Percentiles rank a stretch among this genome's conserved stretches.
phyloP scores from a whole-genome alignment of 1,284 basidiomycete genomes.

The Ganoderma meredithae region DNA sequence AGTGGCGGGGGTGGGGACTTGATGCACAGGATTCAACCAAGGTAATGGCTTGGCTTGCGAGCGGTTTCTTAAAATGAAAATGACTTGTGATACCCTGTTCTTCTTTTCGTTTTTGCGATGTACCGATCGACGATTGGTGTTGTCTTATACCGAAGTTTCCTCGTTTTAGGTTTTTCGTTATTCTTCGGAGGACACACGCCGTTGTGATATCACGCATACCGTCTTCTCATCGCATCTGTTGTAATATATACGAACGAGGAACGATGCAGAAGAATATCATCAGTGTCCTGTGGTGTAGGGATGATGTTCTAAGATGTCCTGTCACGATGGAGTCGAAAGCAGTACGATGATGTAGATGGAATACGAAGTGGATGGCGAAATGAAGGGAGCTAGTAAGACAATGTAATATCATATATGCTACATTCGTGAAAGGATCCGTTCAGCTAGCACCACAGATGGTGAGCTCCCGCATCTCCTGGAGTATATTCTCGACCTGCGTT shows the following conservation, averaged over 20 bases:
- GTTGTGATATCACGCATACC: background rate
- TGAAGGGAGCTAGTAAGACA: constrained; percentile 1
- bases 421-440: constrained; percentile 12
- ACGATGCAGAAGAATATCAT: background rate
- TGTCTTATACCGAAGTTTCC: background rate
- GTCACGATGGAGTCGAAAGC: background rate
- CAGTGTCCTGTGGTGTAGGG: background rate
- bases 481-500: constrained; percentile 79
- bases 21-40: constrained; percentile 1
- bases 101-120: background rate
- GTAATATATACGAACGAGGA: background rate
- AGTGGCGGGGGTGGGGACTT: background rate
- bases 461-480: constrained; percentile 96
- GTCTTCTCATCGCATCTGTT: background rate
- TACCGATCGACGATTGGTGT: background rate
- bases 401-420: constrained; percentile 19
- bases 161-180: background rate
- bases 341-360: background rate
- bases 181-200: background rate
- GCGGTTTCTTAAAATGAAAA: background rate
- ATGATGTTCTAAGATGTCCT: background rate
- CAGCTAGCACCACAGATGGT: constrained; percentile 82
- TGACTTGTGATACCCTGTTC: background rate
- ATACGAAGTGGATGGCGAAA: background rate
- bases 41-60: background rate